Evolutionary conservation across 2,329 filamentous ascomycete genomes (phyloP), one percentile per base, ranked within the genome.

Genomic region (Colletotrichum cuscutae): DNA sequence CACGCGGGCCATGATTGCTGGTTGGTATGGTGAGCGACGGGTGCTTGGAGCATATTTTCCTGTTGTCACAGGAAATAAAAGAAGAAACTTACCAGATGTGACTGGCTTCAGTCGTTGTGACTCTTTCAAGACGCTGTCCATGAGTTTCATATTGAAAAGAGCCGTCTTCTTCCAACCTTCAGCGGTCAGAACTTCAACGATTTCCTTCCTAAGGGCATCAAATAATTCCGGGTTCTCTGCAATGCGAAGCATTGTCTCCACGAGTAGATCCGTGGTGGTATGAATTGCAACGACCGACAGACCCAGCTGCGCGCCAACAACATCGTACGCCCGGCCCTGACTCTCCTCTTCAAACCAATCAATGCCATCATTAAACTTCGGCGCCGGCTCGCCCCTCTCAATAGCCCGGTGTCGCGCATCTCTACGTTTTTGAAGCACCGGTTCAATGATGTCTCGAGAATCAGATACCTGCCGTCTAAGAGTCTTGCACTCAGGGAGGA

Each of bases 261-360:
- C 79, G 0, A 81, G 53, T 6, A 80, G 66, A 57, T 84, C 81
- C 0, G 82, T 81, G 0, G 84, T 85, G 4, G 82, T 86, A 74
- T 86, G 84, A 19, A 86, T 83, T 4, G 84, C 83, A 1, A 81
- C 83, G 54, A 95, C 93, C 53, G 94, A 89, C 0, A 97, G 95
- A 4, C 98, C 88, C 35, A 94, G 86, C 79, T 97, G 94, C 42
- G 94, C 94, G 11, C 81, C 82, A 15, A 91, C 85, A 0, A 87
- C 83, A 80, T 95, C 89, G 79, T 95, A 96, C 8, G 83, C 91
- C 65, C 86, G 86, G n/a, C 90, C 87, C 84, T 79, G 77, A 4
- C 81, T 78, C 15, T 79, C 74, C 4, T 70, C 70, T 32, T 84
- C 80, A 71, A 85, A 82, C 85, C 84, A 87, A 26, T 84, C 83